Evolutionary conservation across 768 basidiomycete genomes (phyloP).

Genomic region (Termitomyces sp.): DNA sequence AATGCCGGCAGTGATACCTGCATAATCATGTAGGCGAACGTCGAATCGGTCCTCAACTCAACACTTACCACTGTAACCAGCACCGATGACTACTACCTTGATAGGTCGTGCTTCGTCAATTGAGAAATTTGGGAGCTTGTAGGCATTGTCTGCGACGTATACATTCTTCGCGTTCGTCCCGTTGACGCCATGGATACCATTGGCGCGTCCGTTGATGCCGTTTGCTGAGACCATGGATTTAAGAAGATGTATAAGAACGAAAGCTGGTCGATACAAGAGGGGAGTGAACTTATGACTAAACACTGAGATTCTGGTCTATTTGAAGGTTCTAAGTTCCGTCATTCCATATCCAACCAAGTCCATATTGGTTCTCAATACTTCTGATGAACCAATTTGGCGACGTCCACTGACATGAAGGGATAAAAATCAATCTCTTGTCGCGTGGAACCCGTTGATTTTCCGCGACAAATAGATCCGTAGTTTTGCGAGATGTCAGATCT

Average conservation of each 20-base stretch:
- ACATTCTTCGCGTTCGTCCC: background rate
- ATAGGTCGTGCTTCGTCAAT: slow-evolving; percentile 51
- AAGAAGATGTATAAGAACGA: background rate
- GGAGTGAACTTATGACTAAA: background rate
- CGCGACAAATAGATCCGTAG: background rate
- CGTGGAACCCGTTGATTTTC: background rate
- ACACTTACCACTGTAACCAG: slow-evolving; percentile 48
- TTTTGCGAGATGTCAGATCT: too few species aligned
- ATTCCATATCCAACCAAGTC: background rate
- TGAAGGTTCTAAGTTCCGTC: background rate
- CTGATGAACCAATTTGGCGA: background rate
- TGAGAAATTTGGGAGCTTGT: slow-evolving; percentile 34
- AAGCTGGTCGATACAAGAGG: background rate
- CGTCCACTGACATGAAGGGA: background rate
- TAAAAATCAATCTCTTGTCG: background rate
- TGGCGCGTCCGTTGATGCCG: background rate
- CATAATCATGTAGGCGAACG: background rate
- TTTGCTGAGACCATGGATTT: background rate
- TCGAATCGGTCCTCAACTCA: background rate
- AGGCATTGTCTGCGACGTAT: slow-evolving; percentile 6
- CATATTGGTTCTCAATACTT: background rate
- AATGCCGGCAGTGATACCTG: slow-evolving; percentile 51
- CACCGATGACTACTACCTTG: slow-evolving; percentile 50
- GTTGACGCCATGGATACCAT: background rate
- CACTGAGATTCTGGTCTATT: background rate